phyloP scores from a whole-genome alignment of 2,329 filamentous ascomycete species.

The Fusarium robinianum region DNA sequence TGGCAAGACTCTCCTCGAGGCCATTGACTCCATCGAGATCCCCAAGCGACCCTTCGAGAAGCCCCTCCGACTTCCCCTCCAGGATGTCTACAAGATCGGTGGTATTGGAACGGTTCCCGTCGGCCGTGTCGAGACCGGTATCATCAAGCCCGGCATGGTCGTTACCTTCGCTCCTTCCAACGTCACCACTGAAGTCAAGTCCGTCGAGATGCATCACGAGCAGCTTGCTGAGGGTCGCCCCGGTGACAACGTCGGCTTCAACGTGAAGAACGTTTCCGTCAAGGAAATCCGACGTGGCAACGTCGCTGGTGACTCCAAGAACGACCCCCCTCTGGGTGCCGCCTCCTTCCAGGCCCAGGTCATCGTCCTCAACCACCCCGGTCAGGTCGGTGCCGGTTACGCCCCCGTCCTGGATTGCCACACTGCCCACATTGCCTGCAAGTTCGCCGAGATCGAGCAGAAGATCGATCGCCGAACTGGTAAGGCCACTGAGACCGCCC shows the following conservation, averaged over 20 bases:
- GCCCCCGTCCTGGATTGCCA: slow-evolving; percentile 99
- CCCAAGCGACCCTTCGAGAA: slow-evolving; percentile 96
- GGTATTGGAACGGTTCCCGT: slow-evolving; percentile 99
- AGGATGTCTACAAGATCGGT: slow-evolving; percentile 99
- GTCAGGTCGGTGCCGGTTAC: slow-evolving; percentile 99
- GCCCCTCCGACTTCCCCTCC: slow-evolving; percentile 99
- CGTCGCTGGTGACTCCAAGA: slow-evolving; percentile 99
- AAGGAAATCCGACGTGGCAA: slow-evolving; percentile 99
- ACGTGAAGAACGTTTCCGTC: slow-evolving; percentile 99
- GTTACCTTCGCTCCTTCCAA: slow-evolving; percentile 98
- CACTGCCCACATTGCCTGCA: slow-evolving; percentile 99
- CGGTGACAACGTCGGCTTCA: slow-evolving; percentile 99
- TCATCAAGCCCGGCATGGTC: slow-evolving; percentile 89
- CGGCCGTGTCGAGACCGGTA: slow-evolving; percentile 99
- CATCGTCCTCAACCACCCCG: slow-evolving; percentile 99
- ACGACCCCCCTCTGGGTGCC: slow-evolving; percentile 87
- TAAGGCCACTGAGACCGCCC: slow-evolving; percentile 87
- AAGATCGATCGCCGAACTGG: slow-evolving; percentile 99
- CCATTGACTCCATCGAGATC: slow-evolving; percentile 94
- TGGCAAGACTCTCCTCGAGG: slow-evolving; percentile 98
- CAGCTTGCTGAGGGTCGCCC: slow-evolving; percentile 93
- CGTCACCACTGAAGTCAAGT: slow-evolving; percentile 99
- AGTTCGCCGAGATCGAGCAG: slow-evolving; percentile 98
- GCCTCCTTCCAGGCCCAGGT: slow-evolving; percentile 99
- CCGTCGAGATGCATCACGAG: slow-evolving; percentile 99